A percentile compares a stretch with the other conserved stretches of the same genome.
Evolutionary conservation across 2,329 filamentous ascomycete species (phyloP).

Genomic region (Tolypocladium tundrense): DNA sequence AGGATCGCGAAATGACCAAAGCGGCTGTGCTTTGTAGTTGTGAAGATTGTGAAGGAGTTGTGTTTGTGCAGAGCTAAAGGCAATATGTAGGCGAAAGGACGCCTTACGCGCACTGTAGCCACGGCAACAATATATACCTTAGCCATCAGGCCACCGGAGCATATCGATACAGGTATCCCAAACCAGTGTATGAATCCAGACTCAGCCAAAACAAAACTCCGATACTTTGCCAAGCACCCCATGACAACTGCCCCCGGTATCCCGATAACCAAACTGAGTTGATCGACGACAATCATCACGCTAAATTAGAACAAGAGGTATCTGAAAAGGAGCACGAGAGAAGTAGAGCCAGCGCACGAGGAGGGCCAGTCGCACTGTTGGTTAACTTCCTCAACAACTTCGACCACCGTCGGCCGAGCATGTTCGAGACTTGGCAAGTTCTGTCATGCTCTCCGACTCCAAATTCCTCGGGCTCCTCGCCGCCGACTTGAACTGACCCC

Average conservation of each 20-base stretch:
- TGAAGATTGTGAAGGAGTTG: not conserved
- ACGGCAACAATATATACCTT: not conserved
- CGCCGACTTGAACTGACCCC: slow-evolving; percentile 19
- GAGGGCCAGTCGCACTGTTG: not conserved
- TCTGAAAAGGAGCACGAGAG: not conserved
- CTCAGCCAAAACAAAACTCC: not conserved
- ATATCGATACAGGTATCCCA: not conserved
- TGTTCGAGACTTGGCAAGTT: slow-evolving; percentile 30
- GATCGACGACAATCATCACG: not conserved
- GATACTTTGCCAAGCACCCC: not conserved
- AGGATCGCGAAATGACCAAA: not conserved
- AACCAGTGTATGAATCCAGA: not conserved
- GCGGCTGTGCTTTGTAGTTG: not conserved
- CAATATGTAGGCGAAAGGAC: not conserved
- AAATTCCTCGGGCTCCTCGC: slow-evolving; percentile 22
- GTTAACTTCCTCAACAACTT: not conserved
- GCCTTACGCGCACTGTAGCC: not conserved
- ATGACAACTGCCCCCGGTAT: not conserved
- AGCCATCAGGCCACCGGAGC: not conserved
- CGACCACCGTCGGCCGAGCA: slow-evolving; percentile 21
- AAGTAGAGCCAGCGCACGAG: not conserved
- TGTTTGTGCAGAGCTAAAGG: not conserved
- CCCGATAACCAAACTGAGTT: not conserved
- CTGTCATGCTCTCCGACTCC: slow-evolving; percentile 42
- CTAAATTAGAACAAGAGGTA: not conserved